Base-by-base conservation (phyloP, 192 early-diverging fungal species). In the Coemansia sp. region DNA sequence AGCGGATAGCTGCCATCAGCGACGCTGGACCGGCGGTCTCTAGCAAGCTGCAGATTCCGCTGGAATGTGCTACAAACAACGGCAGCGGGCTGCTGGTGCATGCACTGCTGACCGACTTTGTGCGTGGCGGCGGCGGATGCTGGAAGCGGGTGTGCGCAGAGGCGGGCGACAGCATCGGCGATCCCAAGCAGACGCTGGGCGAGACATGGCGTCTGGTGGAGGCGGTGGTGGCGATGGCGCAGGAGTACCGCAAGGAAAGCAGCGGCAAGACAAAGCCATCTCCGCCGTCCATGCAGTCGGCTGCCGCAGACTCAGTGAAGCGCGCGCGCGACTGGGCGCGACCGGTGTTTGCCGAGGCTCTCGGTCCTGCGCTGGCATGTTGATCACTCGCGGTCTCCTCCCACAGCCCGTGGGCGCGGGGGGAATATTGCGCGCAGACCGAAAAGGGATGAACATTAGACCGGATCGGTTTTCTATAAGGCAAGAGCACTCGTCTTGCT, bases 181-280 rank as follows among this genome's bases (percentile, higher is more conserved):
- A 58, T 13, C 55, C 76, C 22, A 27, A 22, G 41, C 62, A 59
- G 48, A 57, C 59, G 45, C 57, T 74, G 50, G 34, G 53, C 27
- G 55, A 63, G 8, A 58, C 64, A 27, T 69, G 61, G 67, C 20
- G 31, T 3, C 64, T 79, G 15, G 57, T 38, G 7, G 61, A 53
- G n/a, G 76, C 71, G 6, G 67, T 74, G 59, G 61, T 68, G 48
- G 70, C 67, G 6, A 56, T 70, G 52, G 70, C 67, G 15, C 34
- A 59, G 53, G 61, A 44, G 48, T 54, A 37, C 14, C 53, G 62
- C 53, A 42, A 45, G 34, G n/a, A 45, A 28, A 27, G 50, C 55
- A 50, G 56, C 20, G 58, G 20, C 48, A 34, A 41, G 54, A 27
- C 31, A 50, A 50, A 45, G 66, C 33, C 34, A 11, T 11, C 34